Percentiles rank a stretch among this genome's conserved stretches.
Conservation (phyloP, 2,329 filamentous ascomycete genomes). For the Pyrenophora graminea region DNA sequence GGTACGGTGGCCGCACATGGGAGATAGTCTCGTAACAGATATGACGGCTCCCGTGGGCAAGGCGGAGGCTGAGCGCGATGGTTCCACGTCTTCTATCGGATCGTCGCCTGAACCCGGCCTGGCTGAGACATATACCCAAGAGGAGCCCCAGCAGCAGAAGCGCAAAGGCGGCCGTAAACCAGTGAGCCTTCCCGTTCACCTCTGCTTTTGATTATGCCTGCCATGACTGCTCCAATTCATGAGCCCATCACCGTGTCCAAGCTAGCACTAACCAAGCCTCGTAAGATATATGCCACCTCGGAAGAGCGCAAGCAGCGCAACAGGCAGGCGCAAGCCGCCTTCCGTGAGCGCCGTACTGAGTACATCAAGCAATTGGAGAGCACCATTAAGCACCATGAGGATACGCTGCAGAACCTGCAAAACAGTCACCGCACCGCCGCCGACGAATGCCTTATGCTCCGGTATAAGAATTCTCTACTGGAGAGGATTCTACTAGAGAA, state of each 20-base stretch:
- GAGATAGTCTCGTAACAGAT: slow-evolving; percentile 52
- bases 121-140: slow-evolving; percentile 47
- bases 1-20: slow-evolving; percentile 56
- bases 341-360: slow-evolving; percentile 93
- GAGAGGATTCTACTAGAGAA: slow-evolving; percentile 96
- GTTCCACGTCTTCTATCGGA: slow-evolving; percentile 54
- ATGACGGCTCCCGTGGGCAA: slow-evolving; percentile 53
- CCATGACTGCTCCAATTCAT: slow-evolving; percentile 29
- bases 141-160: slow-evolving; percentile 68
- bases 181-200: slow-evolving; percentile 60
- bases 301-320: slow-evolving; percentile 98
- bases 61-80: slow-evolving; percentile 50
- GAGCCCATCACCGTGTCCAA: slow-evolving; percentile 37
- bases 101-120: slow-evolving; percentile 55
- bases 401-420: slow-evolving; percentile 88
- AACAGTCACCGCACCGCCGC: slow-evolving; percentile 92
- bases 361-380: slow-evolving; percentile 99
- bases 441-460: slow-evolving; percentile 96
- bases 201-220: slow-evolving; percentile 12
- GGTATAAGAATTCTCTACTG: slow-evolving; percentile 96
- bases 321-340: slow-evolving; percentile 94
- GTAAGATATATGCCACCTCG: slow-evolving; percentile 95
- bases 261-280: slow-evolving; percentile 47
- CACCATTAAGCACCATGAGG: slow-evolving; percentile 95
- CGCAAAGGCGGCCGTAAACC: slow-evolving; percentile 97